These are phyloP conservation scores for Arthromyces matolae DNA, from an alignment of 768 basidiomycete genomes.

Conservation along the genomic window DNA sequence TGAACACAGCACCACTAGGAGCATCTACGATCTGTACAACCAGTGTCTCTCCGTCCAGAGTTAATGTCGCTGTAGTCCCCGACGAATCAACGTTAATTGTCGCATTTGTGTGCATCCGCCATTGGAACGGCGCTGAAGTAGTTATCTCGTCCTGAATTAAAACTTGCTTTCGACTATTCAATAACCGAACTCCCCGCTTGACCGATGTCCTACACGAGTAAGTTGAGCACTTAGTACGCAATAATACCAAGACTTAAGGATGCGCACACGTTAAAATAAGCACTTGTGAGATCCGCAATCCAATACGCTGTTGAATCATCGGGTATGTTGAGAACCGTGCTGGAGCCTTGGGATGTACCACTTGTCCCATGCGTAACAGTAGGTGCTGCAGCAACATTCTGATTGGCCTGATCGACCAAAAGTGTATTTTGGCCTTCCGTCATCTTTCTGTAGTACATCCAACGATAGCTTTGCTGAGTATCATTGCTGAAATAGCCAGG, in stretches of 20 bases:
- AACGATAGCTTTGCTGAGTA: constrained; percentile 64
- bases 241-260: constrained; percentile 12
- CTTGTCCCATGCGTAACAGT: constrained; percentile 47
- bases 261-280: constrained; percentile 70
- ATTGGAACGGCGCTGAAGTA: constrained; percentile 56
- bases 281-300: constrained; percentile 70
- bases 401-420: constrained; percentile 70
- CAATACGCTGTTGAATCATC: constrained; percentile 76
- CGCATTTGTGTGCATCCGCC: constrained; percentile 97
- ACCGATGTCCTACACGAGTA: constrained; percentile 51
- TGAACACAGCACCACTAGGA: constrained; percentile 64
- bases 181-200: constrained; percentile 77
- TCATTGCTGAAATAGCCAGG: constrained; percentile 76
- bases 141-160: constrained; percentile 91
- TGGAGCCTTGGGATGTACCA: constrained; percentile 74
- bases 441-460: constrained; percentile 94
- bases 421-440: constrained; percentile 98
- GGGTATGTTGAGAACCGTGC: constrained; percentile 67
- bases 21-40: constrained; percentile 64
- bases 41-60: constrained; percentile 66
- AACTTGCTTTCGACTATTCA: constrained; percentile 85
- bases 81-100: constrained; percentile 45
- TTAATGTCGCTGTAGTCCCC: constrained; percentile 71
- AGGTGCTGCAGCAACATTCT: constrained; percentile 70
- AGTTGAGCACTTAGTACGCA: constrained; percentile 4